Evolutionary conservation across 371 early-diverging fungal genomes (phyloP), one percentile per base, ranked within the genome.

Genomic region (Choanephora cucurbitarum): DNA sequence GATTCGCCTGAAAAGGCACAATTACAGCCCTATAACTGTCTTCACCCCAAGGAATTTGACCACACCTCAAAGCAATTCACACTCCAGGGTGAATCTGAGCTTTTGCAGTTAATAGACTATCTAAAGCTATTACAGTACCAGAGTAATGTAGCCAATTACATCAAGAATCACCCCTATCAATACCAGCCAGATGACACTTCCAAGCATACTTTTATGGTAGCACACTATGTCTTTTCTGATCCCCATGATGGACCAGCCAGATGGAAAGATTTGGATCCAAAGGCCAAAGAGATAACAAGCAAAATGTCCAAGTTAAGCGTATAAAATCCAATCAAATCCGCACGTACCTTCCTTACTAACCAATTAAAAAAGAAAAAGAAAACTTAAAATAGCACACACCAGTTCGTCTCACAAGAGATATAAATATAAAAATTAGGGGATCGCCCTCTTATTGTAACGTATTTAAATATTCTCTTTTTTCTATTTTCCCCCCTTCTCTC

Each of bases 1-100:
- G 91, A 91, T 68, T 86, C 88, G 8, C 66, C 69, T 3, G 59
- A 64, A 43, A 91, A 91, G 65, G 68, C 82, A 0, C 71, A 70
- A 4, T 44, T 83, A 48, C 90, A 91, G 49, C 86, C 82, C 11
- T 76, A 79, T 39, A 90, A 89, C 53, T 75, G 79, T 3, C 49
- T 90, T 33, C 81, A 80, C 52, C 57, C 67, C 11, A 44, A 21
- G 9, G 61, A 56, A 51, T 70, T 70, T 50, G 47, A 56, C 28
- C 71, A 70, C 23, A 44, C 40, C 18, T 37, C 54, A n/a, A n/a
- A n/a, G n/a, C n/a, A n/a, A n/a, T n/a, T n/a, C n/a, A n/a, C n/a
- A n/a, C n/a, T n/a, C n/a, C n/a, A n/a, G n/a, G 66, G 62, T 0
- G 88, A 88, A 44, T 33, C 55, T 33, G 85, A 87, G 52, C 60